Evolutionary conservation across 768 basidiomycete species (phyloP).

Genomic region (Trametes coccinea): DNA sequence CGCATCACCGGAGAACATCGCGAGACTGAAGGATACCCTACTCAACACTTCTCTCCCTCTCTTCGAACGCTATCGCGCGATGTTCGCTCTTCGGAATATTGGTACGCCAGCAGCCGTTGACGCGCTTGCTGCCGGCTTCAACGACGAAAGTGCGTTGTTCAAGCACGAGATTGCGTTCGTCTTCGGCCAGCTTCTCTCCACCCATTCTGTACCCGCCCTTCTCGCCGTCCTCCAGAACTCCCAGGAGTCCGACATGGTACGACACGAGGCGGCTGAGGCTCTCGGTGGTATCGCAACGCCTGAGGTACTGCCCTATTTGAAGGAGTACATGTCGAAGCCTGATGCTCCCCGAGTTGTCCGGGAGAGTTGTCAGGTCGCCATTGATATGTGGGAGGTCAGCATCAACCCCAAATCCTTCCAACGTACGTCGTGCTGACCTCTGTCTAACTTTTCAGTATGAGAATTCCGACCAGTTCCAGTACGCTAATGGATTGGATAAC

Average conservation of each 20-base stretch:
- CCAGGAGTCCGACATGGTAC: conserved; percentile 91
- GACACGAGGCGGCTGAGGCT: conserved; percentile 98
- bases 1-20: conserved; percentile 48
- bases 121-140: conserved; percentile 89
- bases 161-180: conserved; percentile 99
- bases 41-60: conserved; percentile 69
- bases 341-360: conserved; percentile 88
- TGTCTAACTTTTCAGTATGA: conserved; percentile 53
- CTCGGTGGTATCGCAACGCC: conserved; percentile 96
- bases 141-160: conserved; percentile 88
- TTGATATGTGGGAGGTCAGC: conserved; percentile 93
- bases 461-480: conserved; percentile 80
- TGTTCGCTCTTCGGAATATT: conserved; percentile 97
- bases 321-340: conserved; percentile 76
- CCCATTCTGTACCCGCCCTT: conserved; percentile 85
- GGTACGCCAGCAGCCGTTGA: conserved; percentile 82
- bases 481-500: conserved; percentile 54
- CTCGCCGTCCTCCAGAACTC: conserved; percentile 71
- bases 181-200: conserved; percentile 91
- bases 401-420: not conserved
- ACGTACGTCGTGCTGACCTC: not conserved
- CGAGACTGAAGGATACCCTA: conserved; percentile 58
- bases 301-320: conserved; percentile 83
- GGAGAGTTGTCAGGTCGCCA: conserved; percentile 94
- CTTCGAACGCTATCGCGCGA: conserved; percentile 94